Base-by-base conservation (phyloP, 805 yeast genomes). In the Dipodascus albidus region DNA sequence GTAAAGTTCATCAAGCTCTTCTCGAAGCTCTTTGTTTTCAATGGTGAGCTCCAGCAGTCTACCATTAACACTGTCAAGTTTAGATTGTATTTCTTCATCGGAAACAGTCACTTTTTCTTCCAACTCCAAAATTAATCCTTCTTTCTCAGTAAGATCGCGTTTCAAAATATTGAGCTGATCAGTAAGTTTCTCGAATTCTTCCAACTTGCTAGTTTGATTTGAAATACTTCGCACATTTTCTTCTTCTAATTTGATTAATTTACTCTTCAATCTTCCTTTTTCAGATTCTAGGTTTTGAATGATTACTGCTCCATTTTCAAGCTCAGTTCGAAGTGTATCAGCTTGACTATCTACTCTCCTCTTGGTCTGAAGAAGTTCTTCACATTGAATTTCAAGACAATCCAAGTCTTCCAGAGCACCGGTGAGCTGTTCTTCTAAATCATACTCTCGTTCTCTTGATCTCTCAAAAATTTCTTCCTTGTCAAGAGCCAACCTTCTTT, bases 381-480 rank as follows among this genome's bases (percentile, higher is more conserved):
- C 59, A 54, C 67, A 56, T 47, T 65, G 60, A 50, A 51, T 38
- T 63, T 63, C 59, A 52, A 69, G 58, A 52, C 57, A 55, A 41
- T 69, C 70, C 3, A 67, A 55, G 54, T 68, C 72, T 14, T 63
- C 67, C 22, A 60, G 50, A 3, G 67, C 63, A 2, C 52, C 57
- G 14, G 58, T 53, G 17, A 68, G 60, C 51, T 66, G 65, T 3
- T 65, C 67, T 49, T 68, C 60, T 17, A 66, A 55, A 11, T 61
- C 66, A 2, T 60, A 61, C 56, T 77, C 80, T 14, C 73, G 73
- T 3, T 57, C 59, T 54, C 74, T 74, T 6, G 79, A 66, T 9
- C 69, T 64, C 2, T 70, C 68, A 14, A 86, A 61, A n/a, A 70
- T 64, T 1, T 63, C 61, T 50, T 79, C 80, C 52, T 78, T 79